Conservation (phyloP, 140 eudicot species). For the Flaveria floridana region DNA sequence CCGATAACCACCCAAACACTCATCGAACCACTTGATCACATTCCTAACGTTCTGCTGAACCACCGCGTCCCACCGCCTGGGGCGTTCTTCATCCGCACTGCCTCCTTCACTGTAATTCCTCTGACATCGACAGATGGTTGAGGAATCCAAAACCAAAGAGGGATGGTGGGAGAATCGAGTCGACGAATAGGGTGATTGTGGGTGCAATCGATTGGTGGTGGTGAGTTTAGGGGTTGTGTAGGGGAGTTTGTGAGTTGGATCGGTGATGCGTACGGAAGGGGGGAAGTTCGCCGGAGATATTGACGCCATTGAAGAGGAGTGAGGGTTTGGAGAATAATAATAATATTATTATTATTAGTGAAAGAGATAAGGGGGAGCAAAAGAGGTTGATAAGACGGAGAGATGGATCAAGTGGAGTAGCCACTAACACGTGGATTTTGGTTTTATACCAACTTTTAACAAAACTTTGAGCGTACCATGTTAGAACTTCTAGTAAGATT, state of each 20-base stretch:
- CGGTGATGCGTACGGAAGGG: conserved; percentile 38
- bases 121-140: conserved; percentile 42
- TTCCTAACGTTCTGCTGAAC: conserved; percentile 46
- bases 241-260: conserved; percentile 31
- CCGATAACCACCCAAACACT: conserved; percentile 36
- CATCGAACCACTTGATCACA: conserved; percentile 53
- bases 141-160: conserved; percentile 31
- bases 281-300: conserved; percentile 47
- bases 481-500: no score
- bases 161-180: conserved; percentile 31
- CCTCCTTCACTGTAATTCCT: conserved; percentile 20
- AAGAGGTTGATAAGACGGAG: neutral
- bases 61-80: conserved; percentile 50
- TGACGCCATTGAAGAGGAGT: conserved; percentile 46
- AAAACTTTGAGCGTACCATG: no score
- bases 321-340: conserved; percentile 9
- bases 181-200: conserved; percentile 35
- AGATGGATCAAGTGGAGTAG: conserved; percentile 4
- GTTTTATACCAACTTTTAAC: neutral
- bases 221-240: conserved; percentile 36
- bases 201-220: conserved; percentile 29
- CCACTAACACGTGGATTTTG: neutral
- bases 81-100: conserved; percentile 21
- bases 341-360: neutral
- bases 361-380: neutral